Percentiles rank a stretch among this genome's conserved stretches.
These are phyloP conservation scores for Penicillium nucicola DNA, from an alignment of 495 filamentous ascomycete genomes.

Conservation along the genomic window DNA sequence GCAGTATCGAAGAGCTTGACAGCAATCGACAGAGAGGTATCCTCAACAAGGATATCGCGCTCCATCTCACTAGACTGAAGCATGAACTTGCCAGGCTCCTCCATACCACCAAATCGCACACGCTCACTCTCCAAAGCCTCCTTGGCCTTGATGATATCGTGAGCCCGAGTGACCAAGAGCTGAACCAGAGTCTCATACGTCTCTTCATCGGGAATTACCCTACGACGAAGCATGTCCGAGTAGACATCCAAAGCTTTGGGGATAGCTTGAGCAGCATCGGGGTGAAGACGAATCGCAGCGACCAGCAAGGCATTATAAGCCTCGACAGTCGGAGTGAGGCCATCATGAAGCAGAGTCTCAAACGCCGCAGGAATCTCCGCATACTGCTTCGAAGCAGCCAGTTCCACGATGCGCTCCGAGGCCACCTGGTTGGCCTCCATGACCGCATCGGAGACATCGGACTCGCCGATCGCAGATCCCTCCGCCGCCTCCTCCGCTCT, in stretches of 20 bases:
- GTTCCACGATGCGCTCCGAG: constrained; percentile 69
- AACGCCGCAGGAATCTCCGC: constrained; percentile 87
- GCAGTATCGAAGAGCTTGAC: constrained; percentile 80
- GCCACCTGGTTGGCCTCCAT: constrained; percentile 61
- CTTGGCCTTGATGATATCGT: constrained; percentile 68
- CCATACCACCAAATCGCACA: constrained; percentile 76
- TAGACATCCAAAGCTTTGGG: constrained; percentile 92
- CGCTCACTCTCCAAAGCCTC: constrained; percentile 70
- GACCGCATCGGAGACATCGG: constrained; percentile 23
- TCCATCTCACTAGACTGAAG: constrained; percentile 83
- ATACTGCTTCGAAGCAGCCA: constrained; percentile 65
- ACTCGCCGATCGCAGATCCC: constrained; percentile 27
- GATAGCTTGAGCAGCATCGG: constrained; percentile 71
- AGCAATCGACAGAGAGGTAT: constrained; percentile 79
- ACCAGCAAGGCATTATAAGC: constrained; percentile 88
- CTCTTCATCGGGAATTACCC: constrained; percentile 72
- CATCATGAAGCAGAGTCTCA: constrained; percentile 75
- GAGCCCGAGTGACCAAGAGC: constrained; percentile 72
- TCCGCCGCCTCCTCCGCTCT: constrained; percentile 39
- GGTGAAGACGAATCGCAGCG: constrained; percentile 70
- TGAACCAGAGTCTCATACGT: constrained; percentile 86
- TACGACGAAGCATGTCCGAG: constrained; percentile 88
- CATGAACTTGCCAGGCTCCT: constrained; percentile 84
- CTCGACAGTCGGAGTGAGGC: constrained; percentile 71
- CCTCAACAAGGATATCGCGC: constrained; percentile 75